Conservation (phyloP, 768 basidiomycete species). For the Lyophyllum shimeji region DNA sequence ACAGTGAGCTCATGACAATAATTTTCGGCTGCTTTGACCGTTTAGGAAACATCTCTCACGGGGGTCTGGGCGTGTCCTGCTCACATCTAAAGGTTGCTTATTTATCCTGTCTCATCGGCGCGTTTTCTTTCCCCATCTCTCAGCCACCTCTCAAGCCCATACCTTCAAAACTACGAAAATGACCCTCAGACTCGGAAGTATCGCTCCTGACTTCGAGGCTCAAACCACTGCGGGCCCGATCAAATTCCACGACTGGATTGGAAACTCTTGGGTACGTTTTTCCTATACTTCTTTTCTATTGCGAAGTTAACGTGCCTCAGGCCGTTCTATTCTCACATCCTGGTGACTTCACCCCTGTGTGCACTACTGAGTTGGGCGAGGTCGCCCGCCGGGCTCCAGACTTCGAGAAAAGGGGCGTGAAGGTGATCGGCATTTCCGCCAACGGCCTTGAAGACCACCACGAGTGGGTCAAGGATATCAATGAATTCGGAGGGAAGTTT, state of each 20-base stretch:
- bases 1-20: too few species aligned
- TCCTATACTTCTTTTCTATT: neutral
- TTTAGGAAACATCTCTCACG: too few species aligned
- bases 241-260: slow-evolving; percentile 93
- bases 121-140: neutral
- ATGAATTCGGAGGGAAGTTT: slow-evolving; percentile 68
- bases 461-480: slow-evolving; percentile 88
- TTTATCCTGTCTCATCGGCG: neutral
- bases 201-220: slow-evolving; percentile 90
- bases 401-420: slow-evolving; percentile 86
- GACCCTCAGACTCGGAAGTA: slow-evolving; percentile 79
- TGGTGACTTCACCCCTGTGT: slow-evolving; percentile 90
- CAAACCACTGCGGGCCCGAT: slow-evolving; percentile 85
- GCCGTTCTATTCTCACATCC: slow-evolving; percentile 93
- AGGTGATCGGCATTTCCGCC: slow-evolving; percentile 92
- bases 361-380: slow-evolving; percentile 97
- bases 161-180: slow-evolving; percentile 20
- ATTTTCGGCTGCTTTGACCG: too few species aligned
- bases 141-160: neutral
- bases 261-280: slow-evolving; percentile 75
- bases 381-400: slow-evolving; percentile 86
- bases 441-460: slow-evolving; percentile 85
- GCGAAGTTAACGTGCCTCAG: slow-evolving; percentile 32
- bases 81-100: too few species aligned
- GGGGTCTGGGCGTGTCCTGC: too few species aligned